Percentiles rank a stretch among this genome's conserved stretches.
phyloP scores from a whole-genome alignment of 805 yeast species.

The Candida ipomoeae region DNA sequence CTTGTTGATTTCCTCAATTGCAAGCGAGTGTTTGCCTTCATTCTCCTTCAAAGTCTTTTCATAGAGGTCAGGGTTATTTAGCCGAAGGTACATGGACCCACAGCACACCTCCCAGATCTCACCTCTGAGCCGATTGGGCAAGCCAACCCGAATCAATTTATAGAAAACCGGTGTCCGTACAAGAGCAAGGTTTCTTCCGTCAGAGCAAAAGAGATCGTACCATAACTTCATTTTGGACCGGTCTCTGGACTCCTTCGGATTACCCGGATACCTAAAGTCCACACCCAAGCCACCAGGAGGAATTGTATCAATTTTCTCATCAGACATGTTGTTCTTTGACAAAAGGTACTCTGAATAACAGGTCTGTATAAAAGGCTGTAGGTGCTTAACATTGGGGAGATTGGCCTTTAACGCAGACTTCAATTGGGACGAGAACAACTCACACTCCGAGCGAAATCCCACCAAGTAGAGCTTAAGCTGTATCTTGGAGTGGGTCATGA shows the following conservation, averaged over 20 bases:
- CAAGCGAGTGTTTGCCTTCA: conserved; percentile 63
- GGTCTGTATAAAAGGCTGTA: conserved; percentile 62
- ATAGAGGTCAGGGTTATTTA: conserved; percentile 60
- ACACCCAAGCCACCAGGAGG: conserved; percentile 88
- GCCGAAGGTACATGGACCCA: conserved; percentile 77
- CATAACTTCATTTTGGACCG: conserved; percentile 84
- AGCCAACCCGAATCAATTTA: conserved; percentile 81
- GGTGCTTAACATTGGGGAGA: conserved; percentile 53
- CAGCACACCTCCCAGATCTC: conserved; percentile 93
- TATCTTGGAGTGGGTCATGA: conserved; percentile 64
- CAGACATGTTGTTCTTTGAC: conserved; percentile 49
- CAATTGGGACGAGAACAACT: conserved; percentile 68
- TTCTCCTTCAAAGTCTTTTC: conserved; percentile 54
- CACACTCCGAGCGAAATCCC: conserved; percentile 76
- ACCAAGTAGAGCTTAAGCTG: conserved; percentile 66
- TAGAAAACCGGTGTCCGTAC: conserved; percentile 73
- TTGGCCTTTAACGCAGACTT: conserved; percentile 61
- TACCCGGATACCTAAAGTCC: conserved; percentile 84
- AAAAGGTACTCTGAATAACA: conserved; percentile 84
- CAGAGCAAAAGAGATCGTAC: conserved; percentile 82
- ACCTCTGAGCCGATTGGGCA: conserved; percentile 92
- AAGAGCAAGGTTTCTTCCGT: conserved; percentile 80
- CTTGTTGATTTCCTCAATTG: conserved; percentile 94
- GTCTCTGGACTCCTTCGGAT: conserved; percentile 69
- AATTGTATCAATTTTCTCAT: conserved; percentile 44